phyloP scores from a whole-genome alignment of 2,329 filamentous ascomycete genomes.

The Scedosporium boydii region DNA sequence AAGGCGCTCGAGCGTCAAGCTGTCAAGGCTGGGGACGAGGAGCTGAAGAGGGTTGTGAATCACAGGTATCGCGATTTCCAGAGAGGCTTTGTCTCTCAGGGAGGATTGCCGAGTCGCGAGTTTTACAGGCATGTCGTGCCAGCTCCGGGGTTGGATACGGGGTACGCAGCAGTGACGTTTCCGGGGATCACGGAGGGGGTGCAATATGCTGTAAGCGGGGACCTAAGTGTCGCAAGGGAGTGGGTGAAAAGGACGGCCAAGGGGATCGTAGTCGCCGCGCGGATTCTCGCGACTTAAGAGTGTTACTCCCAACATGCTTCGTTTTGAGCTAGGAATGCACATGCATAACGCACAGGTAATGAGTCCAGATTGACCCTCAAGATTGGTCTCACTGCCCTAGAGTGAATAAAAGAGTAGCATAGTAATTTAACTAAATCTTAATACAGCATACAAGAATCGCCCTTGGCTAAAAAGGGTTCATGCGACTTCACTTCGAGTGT shows the following conservation, averaged over 20 bases:
- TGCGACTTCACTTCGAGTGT: too few species aligned
- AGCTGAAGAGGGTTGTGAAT: slow-evolving; percentile 28
- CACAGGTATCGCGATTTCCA: slow-evolving; percentile 39
- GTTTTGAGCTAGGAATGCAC: too few species aligned
- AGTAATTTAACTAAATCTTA: too few species aligned
- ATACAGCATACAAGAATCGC: too few species aligned
- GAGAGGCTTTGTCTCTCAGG: slow-evolving; percentile 36
- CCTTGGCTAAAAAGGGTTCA: too few species aligned
- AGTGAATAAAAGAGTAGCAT: too few species aligned
- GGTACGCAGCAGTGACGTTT: slow-evolving; percentile 31
- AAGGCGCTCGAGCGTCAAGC: slow-evolving; percentile 23
- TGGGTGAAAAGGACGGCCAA: slow-evolving; percentile 26
- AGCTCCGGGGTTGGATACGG: slow-evolving; percentile 36
- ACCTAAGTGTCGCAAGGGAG: slow-evolving; percentile 10
- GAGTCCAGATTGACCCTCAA: too few species aligned
- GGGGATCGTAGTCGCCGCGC: slow-evolving; percentile 22
- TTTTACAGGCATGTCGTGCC: slow-evolving; percentile 37
- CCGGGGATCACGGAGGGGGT: slow-evolving; percentile 59
- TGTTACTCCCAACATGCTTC: too few species aligned
- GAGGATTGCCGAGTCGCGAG: slow-evolving; percentile 32
- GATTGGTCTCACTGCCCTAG: too few species aligned
- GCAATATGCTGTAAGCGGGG: slow-evolving; percentile 30
- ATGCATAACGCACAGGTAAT: too few species aligned
- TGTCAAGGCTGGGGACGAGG: slow-evolving; percentile 15
- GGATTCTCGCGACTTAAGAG: slow-evolving; percentile 21